Evolutionary conservation across 2,329 filamentous ascomycete genomes (phyloP).

Genomic region (Aspergillus sp.): DNA sequence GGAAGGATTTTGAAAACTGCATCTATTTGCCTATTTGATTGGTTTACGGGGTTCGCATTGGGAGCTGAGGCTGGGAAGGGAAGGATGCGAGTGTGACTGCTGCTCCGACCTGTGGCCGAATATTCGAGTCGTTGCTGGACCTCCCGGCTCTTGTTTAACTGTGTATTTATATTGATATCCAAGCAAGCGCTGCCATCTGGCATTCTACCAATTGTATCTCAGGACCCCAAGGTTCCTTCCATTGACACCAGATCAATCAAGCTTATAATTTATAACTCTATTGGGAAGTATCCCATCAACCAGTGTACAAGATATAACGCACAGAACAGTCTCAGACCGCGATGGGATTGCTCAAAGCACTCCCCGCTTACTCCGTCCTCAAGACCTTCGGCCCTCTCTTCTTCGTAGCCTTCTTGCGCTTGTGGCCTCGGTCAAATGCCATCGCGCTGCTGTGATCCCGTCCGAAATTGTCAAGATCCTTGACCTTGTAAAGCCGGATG

Average conservation of each 20-base stretch:
- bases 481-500: slow-evolving; percentile 99
- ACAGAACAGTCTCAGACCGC: slow-evolving; percentile 5
- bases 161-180: slow-evolving; percentile 1
- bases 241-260: slow-evolving; percentile 3
- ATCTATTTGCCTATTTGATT: background rate
- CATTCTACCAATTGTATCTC: background rate
- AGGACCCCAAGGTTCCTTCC: background rate
- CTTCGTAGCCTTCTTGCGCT: slow-evolving; percentile 42
- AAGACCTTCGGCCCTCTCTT: slow-evolving; percentile 36
- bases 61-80: background rate
- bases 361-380: slow-evolving; percentile 30
- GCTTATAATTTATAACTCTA: slow-evolving; percentile 5
- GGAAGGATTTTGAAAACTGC: background rate
- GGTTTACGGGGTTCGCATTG: background rate
- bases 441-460: slow-evolving; percentile 66
- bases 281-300: slow-evolving; percentile 7
- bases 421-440: slow-evolving; percentile 44
- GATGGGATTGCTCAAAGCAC: slow-evolving; percentile 1
- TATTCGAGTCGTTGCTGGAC: too few species aligned
- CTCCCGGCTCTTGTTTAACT: background rate
- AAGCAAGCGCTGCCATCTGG: background rate
- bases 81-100: background rate
- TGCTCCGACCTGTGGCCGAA: too few species aligned
- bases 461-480: slow-evolving; percentile 92
- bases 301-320: slow-evolving; percentile 5